Evolutionary conservation across 495 filamentous ascomycete species (phyloP), one percentile per base, ranked within the genome.

Genomic region (Venustampulla echinocandica): DNA sequence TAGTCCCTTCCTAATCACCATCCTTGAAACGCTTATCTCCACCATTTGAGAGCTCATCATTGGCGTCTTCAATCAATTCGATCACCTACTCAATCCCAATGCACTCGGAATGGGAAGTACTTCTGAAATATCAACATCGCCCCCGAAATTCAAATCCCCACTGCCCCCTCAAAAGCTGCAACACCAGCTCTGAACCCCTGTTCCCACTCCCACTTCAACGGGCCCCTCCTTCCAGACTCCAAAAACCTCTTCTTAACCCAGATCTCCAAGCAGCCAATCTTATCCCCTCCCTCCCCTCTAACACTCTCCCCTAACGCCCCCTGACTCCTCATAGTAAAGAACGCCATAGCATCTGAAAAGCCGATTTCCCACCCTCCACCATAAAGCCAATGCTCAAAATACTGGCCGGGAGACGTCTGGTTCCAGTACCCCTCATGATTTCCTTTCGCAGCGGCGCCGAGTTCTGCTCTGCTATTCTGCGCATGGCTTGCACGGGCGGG

Each of bases 201-300:
- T 55, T 78, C 76, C 61, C 64, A 78, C 46, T 75, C 67, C 69
- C 70, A 73, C 7, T 62, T 55, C 48, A 64, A 70, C 32, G 57
- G 52, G 13, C 66, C 68, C 27, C 42, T 49, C 42, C 67, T 56
- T 20, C 64, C 67, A 34, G 59, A 61, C 50, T 77, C 73, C 14
- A 59, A 27, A 15, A 77, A 49, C 39, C 76, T 66, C 66, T 77
- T 77, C 52, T 64, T 47, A 21, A 67, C 55, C 76, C 76, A 79
- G 24, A 74, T 39, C 40, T 78, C 73, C 37, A 75, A 41, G 46
- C 61, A 64, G 18, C 75, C 74, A 61, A 79, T 75, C 52, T 62
- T 70, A 48, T 75, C 73, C 13, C 52, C 69, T 2, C 68, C 66
- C 1, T 50, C 34, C 17, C 44, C 44, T 48, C n/a, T 27, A 7